Evolutionary conservation across 345 rosid genomes (phyloP).

Genomic region (Lagerstroemia speciosa): DNA sequence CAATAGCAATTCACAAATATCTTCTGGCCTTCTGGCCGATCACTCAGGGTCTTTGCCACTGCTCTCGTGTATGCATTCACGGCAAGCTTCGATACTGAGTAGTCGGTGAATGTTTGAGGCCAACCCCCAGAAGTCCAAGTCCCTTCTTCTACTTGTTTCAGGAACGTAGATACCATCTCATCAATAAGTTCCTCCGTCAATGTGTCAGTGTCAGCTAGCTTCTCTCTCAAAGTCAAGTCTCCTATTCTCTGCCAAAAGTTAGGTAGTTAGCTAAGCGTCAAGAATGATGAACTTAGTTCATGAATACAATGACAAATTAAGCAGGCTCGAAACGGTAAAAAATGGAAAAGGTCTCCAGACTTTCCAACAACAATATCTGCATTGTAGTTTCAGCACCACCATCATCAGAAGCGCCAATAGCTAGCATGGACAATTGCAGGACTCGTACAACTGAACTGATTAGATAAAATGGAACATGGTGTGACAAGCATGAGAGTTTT

Average conservation of each 20-base stretch:
- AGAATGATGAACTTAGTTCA: not conserved
- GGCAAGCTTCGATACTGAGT: slow-evolving; percentile 80
- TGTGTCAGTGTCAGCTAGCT: slow-evolving; percentile 43
- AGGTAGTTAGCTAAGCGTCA: not conserved
- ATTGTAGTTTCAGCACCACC: not conserved
- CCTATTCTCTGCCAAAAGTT: slow-evolving; percentile 49
- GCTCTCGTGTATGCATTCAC: slow-evolving; percentile 71
- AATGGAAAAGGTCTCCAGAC: not conserved
- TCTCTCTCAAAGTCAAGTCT: slow-evolving; percentile 44
- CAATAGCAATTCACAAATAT: slow-evolving; percentile 80
- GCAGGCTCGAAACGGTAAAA: not conserved
- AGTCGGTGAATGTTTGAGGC: slow-evolving; percentile 80
- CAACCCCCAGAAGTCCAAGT: slow-evolving; percentile 81
- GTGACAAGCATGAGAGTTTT: not conserved
- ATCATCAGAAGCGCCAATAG: not conserved
- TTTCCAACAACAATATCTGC: not conserved
- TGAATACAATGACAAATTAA: not conserved
- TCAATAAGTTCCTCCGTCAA: slow-evolving; percentile 67
- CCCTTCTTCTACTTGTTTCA: slow-evolving; percentile 67
- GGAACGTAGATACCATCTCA: slow-evolving; percentile 43
- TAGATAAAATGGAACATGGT: not conserved
- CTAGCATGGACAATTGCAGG: not conserved
- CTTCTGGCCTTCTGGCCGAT: slow-evolving; percentile 68
- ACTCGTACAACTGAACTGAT: not conserved
- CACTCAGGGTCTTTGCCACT: slow-evolving; percentile 44